Evolutionary conservation across 768 basidiomycete species (phyloP).

Genomic region (Symmetrospora coprosmae): DNA sequence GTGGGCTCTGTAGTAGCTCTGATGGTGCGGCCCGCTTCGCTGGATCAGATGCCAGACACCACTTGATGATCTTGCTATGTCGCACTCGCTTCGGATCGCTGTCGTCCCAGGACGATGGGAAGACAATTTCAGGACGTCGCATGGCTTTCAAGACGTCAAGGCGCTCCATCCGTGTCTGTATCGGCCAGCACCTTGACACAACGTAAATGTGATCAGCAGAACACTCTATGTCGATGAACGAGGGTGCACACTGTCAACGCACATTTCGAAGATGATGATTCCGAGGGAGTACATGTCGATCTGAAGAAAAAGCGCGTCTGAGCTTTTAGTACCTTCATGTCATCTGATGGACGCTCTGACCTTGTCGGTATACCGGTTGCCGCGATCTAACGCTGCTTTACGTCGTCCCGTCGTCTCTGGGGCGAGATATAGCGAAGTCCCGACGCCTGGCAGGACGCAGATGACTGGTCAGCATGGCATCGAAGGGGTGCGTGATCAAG

Average conservation of each 20-base stretch:
- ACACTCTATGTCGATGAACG: no score
- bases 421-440: slow-evolving; percentile 32
- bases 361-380: slow-evolving; percentile 30
- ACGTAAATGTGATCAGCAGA: no score
- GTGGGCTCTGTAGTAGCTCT: slow-evolving; percentile 29
- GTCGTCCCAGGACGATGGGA: slow-evolving; percentile 31
- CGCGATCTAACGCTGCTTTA: slow-evolving; percentile 1
- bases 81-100: slow-evolving; percentile 4
- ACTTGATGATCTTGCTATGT: slow-evolving; percentile 33
- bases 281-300: slow-evolving; percentile 32
- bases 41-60: slow-evolving; percentile 32
- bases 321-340: no score
- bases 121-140: slow-evolving; percentile 30
- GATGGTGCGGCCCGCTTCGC: slow-evolving; percentile 31
- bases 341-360: slow-evolving; percentile 8
- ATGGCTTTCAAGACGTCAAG: slow-evolving; percentile 33
- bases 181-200: slow-evolving; percentile 24
- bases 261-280: slow-evolving; percentile 25
- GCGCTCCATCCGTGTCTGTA: slow-evolving; percentile 35
- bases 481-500: not conserved
- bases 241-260: no score
- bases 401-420: slow-evolving; percentile 27
- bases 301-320: not conserved
- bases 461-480: not conserved
- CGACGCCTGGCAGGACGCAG: slow-evolving; percentile 24